These are phyloP conservation scores for Pelargonium myrrhifolium DNA, from an alignment of 441 rosid genomes.

Conservation along the genomic window DNA sequence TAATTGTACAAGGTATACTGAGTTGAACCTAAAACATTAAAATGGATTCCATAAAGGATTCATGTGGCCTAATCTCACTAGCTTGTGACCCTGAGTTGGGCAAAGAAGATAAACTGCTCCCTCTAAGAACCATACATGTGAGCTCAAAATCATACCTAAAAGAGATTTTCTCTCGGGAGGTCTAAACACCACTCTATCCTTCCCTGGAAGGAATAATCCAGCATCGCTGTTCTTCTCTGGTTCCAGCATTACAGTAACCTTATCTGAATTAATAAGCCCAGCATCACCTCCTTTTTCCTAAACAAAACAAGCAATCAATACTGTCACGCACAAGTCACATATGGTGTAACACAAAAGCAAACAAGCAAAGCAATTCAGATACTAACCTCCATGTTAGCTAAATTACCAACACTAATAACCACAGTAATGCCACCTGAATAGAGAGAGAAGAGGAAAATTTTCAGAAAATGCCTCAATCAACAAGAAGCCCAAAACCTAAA, in stretches of 20 bases:
- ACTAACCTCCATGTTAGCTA: conserved; percentile 6
- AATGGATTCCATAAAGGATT: background rate
- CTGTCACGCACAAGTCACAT: background rate
- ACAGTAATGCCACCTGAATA: background rate
- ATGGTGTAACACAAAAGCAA: background rate
- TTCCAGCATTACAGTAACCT: conserved; percentile 31
- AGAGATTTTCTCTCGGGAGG: conserved; percentile 57
- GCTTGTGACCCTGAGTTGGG: no score
- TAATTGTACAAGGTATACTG: background rate
- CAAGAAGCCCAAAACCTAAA: background rate
- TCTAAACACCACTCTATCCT: conserved; percentile 46
- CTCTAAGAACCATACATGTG: no score
- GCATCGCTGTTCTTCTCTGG: conserved; percentile 34
- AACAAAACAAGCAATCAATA: background rate
- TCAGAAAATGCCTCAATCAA: background rate
- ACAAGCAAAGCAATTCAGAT: background rate
- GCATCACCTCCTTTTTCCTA: conserved; percentile 16
- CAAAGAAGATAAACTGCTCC: background rate
- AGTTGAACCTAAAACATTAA: background rate
- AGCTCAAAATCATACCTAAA: conserved; percentile 35
- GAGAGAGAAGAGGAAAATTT: no score
- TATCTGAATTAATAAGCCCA: conserved; percentile 26
- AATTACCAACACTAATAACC: background rate
- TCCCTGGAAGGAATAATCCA: conserved; percentile 39
- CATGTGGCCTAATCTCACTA: background rate